phyloP scores from a whole-genome alignment of 2,329 filamentous ascomycete species.

The Claviceps quebecensis region DNA sequence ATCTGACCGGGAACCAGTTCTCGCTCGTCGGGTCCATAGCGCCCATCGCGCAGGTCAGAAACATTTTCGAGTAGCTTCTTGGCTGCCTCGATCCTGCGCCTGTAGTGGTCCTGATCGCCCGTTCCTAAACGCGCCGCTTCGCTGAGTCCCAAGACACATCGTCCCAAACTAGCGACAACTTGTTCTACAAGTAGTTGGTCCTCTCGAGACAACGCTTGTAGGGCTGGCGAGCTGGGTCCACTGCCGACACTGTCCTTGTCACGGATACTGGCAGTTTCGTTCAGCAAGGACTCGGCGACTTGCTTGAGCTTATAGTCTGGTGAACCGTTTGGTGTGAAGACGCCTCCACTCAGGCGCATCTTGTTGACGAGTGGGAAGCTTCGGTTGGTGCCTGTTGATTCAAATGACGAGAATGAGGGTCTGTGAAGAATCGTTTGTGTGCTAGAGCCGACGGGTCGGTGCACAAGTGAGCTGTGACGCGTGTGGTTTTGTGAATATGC shows the following conservation, averaged over 20 bases:
- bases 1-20: no score
- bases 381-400: constrained; percentile 43
- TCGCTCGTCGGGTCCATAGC: no score
- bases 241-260: constrained; percentile 19
- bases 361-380: constrained; percentile 49
- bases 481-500: constrained; percentile 7
- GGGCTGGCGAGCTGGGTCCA: constrained; percentile 24
- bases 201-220: constrained; percentile 35
- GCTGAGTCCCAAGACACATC: constrained; percentile 44
- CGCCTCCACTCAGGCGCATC: constrained; percentile 29
- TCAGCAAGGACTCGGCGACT: constrained; percentile 34
- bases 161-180: constrained; percentile 44
- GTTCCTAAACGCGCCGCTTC: constrained; percentile 39
- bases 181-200: constrained; percentile 47
- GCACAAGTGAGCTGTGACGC: constrained; percentile 23
- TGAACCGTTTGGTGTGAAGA: constrained; percentile 34
- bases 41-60: background rate
- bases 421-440: constrained; percentile 30
- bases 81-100: constrained; percentile 62
- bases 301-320: constrained; percentile 34
- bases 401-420: constrained; percentile 42
- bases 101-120: constrained; percentile 49
- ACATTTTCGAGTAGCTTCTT: constrained; percentile 49
- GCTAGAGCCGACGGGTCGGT: constrained; percentile 29
- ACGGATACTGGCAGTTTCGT: constrained; percentile 30